Evolutionary conservation across 352 stramenopile species (phyloP), one percentile per base, ranked within the genome.

Genomic region (Globisporangium irregulare): DNA sequence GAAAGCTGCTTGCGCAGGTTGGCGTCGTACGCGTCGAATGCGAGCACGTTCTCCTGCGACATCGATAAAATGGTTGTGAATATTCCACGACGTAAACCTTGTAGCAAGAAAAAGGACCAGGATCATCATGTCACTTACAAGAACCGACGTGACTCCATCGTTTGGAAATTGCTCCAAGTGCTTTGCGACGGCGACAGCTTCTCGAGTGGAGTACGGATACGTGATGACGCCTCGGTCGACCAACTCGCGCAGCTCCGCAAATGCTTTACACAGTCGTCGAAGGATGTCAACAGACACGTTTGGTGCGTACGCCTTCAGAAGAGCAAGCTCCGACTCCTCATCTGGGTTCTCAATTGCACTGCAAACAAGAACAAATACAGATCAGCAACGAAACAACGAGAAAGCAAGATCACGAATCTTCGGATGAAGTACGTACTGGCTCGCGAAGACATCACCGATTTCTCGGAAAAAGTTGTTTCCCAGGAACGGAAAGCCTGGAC

Each of bases 391-490:
- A 32, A 32, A 32, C 29, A 32, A 32, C 29, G 29, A 32, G 29
- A 32, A 32, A 32, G 29, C 29, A 32, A 32, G 29, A 32, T 8
- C 29, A 32, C 29, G 29, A 32, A 32, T 32, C 29, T 32, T 32
- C 29, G 29, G 29, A 7, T 32, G 29, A 32, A 32, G 4, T 32
- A 78, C 82, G 48, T 84, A 93, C 85, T 98, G 87, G 73, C 82
- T 96, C 2, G 92, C 87, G 77, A 99, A 99, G 38, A 96, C 87
- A 70, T 99, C 97, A 25, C 92, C 92, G 64, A 98, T 97, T 72
- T 98, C 90, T 6, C 84, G 74, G 73, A 97, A 97, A 36, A 99
- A 96, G 66, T 98, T 97, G 82, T 99, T 99, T n/a, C 97, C 97
- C 38, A 98, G 80, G 75, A 99, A 99, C 14, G 97, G 97, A 69